Conservation (phyloP, 208 protist species). For the Trypanosoma conorhini region DNA sequence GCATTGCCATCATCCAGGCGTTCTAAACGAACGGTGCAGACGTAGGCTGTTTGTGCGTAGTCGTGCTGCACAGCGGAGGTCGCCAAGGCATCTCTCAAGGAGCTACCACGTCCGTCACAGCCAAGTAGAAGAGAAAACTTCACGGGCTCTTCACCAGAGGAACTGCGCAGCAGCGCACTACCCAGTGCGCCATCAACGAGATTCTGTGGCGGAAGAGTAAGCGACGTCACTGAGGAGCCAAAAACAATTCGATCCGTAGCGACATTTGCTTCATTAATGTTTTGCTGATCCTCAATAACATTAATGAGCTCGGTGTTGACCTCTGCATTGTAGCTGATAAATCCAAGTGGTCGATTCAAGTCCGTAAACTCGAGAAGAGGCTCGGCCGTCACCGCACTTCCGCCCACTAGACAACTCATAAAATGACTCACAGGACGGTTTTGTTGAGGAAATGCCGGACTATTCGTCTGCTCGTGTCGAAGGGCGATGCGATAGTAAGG, state of each 20-base stretch:
- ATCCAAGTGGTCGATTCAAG: constrained; percentile 75
- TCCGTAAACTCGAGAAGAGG: constrained; percentile 83
- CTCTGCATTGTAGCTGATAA: constrained; percentile 82
- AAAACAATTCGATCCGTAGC: constrained; percentile 49
- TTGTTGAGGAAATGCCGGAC: constrained; percentile 38
- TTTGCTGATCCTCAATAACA: constrained; percentile 53
- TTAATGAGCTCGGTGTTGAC: constrained; percentile 64
- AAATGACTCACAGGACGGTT: constrained; percentile 58
- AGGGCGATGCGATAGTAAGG: constrained; percentile 86
- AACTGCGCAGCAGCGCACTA: constrained; percentile 24
- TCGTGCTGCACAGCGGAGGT: constrained; percentile 70
- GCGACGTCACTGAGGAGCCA: constrained; percentile 43
- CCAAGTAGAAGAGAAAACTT: constrained; percentile 70
- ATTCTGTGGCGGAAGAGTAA: constrained; percentile 36
- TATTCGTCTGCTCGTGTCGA: constrained; percentile 82
- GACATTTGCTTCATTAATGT: not conserved
- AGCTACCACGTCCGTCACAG: constrained; percentile 81
- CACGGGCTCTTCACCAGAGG: constrained; percentile 24
- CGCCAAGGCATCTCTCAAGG: constrained; percentile 59
- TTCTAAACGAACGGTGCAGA: constrained; percentile 76
- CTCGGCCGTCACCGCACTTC: constrained; percentile 34
- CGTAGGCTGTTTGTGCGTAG: constrained; percentile 82
- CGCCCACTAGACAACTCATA: constrained; percentile 48
- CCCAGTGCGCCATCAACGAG: constrained; percentile 58
- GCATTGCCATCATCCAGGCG: constrained; percentile 72